phyloP scores from a whole-genome alignment of 2,329 filamentous ascomycete genomes.

The Colletotrichum falcatum region DNA sequence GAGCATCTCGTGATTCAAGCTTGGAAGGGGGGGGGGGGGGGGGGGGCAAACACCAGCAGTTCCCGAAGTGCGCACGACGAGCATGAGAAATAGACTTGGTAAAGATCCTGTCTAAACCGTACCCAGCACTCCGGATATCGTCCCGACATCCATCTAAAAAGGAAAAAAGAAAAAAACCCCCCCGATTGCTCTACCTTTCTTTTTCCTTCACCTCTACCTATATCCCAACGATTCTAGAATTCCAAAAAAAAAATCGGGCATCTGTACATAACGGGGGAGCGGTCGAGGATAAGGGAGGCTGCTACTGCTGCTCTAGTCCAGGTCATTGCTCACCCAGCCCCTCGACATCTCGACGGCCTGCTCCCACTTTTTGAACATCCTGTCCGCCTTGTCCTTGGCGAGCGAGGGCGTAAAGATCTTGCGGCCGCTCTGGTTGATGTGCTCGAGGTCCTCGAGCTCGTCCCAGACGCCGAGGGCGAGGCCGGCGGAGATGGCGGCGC shows the following conservation, averaged over 20 bases:
- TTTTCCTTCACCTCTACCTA: conserved; percentile 8
- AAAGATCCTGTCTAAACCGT: conserved; percentile 18
- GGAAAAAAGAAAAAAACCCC: background rate
- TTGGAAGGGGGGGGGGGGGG: conserved; percentile 14
- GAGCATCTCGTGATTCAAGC: background rate
- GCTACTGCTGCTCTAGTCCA: conserved; percentile 7
- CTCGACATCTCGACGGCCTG: conserved; percentile 70
- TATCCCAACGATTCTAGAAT: conserved; percentile 9
- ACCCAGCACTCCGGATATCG: conserved; percentile 1
- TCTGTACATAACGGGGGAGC: background rate
- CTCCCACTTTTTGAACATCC: conserved; percentile 65
- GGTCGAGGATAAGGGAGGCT: no score
- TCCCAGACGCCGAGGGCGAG: conserved; percentile 83
- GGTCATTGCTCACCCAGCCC: conserved; percentile 57
- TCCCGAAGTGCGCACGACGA: background rate
- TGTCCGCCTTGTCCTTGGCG: conserved; percentile 52
- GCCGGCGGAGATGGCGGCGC: conserved; percentile 90
- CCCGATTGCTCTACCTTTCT: background rate
- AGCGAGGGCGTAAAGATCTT: conserved; percentile 78
- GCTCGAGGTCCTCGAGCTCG: conserved; percentile 77
- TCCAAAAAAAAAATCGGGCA: background rate
- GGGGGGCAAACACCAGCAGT: background rate
- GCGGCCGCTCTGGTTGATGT: conserved; percentile 77
- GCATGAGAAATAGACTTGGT: conserved; percentile 18
- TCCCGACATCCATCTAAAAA: conserved; percentile 7